These are phyloP conservation scores for Echinosphaeria canescens DNA, from an alignment of 2,329 filamentous ascomycete species.

Conservation along the genomic window DNA sequence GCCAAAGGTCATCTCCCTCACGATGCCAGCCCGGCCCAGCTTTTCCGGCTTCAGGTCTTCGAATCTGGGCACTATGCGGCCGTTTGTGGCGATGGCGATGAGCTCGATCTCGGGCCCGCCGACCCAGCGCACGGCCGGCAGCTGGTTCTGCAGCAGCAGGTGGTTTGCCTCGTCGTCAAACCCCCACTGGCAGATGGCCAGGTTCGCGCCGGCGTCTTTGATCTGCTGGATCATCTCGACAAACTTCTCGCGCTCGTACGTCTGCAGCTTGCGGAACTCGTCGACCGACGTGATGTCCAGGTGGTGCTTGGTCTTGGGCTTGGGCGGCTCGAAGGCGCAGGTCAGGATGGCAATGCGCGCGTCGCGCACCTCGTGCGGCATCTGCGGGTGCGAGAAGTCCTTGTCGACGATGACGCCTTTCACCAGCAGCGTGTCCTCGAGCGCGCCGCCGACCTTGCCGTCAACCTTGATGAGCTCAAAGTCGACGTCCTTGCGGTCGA, in stretches of 20 bases:
- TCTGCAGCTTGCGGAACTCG: conserved; percentile 95
- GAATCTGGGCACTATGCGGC: conserved; percentile 90
- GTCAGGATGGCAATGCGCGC: conserved; percentile 96
- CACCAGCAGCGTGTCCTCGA: conserved; percentile 86
- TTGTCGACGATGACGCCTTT: conserved; percentile 99
- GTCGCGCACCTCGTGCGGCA: conserved; percentile 87
- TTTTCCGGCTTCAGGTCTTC: conserved; percentile 85
- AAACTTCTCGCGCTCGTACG: conserved; percentile 91
- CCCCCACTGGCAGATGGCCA: conserved; percentile 98
- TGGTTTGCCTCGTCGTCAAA: conserved; percentile 99
- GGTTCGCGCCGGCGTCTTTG: conserved; percentile 90
- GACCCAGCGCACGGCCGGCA: conserved; percentile 94
- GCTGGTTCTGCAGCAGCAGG: conserved; percentile 81
- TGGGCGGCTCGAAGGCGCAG: conserved; percentile 94
- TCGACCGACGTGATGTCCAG: conserved; percentile 93
- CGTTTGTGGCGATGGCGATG: conserved; percentile 96
- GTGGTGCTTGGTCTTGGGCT: conserved; percentile 99
- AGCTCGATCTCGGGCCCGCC: conserved; percentile 95
- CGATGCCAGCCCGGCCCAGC: conserved; percentile 72
- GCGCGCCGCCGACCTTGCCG: conserved; percentile 83
- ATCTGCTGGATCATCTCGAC: conserved; percentile 97
- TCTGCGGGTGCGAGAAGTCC: conserved; percentile 98
- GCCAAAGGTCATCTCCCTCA: conserved; percentile 89
- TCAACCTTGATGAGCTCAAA: conserved; percentile 99
- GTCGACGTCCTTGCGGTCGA: conserved; percentile 92